Evolutionary conservation across 495 filamentous ascomycete species (phyloP).

Genomic region (Aspergillus egyptiacus): DNA sequence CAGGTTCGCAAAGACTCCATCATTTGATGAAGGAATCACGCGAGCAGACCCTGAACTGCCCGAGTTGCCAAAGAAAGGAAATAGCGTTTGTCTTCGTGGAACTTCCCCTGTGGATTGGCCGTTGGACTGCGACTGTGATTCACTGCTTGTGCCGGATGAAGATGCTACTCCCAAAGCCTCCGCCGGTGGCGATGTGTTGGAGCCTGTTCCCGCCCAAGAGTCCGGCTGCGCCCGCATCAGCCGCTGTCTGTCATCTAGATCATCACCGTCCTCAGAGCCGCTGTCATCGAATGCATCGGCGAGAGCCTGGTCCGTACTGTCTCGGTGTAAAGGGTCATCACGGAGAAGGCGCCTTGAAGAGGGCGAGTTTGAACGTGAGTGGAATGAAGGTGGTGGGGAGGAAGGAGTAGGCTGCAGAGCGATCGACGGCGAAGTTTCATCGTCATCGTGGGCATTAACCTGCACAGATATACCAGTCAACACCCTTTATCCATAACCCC

Average conservation of each 20-base stretch:
- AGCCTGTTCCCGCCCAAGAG: constrained; percentile 29
- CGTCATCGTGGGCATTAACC: constrained; percentile 50
- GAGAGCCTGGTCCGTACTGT: constrained; percentile 65
- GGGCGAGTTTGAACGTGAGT: constrained; percentile 72
- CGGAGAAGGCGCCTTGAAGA: constrained; percentile 51
- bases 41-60: constrained; percentile 34
- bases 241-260: constrained; percentile 75
- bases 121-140: constrained; percentile 18
- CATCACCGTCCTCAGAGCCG: constrained; percentile 64
- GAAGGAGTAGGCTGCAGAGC: constrained; percentile 53
- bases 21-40: constrained; percentile 57
- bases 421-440: constrained; percentile 40
- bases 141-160: constrained; percentile 33
- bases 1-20: constrained; percentile 95
- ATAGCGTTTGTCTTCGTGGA: constrained; percentile 46
- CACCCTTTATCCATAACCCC: background rate
- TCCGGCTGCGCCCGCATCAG: constrained; percentile 68
- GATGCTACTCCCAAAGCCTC: constrained; percentile 23
- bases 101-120: constrained; percentile 22
- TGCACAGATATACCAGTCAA: constrained; percentile 23
- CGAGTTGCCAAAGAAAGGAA: constrained; percentile 42
- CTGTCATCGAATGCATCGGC: constrained; percentile 82
- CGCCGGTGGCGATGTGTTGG: constrained; percentile 12
- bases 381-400: constrained; percentile 93
- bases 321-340: constrained; percentile 43